Evolutionary conservation across 1,284 basidiomycete species (phyloP).

Genomic region (Pseudozyma flocculosa): DNA sequence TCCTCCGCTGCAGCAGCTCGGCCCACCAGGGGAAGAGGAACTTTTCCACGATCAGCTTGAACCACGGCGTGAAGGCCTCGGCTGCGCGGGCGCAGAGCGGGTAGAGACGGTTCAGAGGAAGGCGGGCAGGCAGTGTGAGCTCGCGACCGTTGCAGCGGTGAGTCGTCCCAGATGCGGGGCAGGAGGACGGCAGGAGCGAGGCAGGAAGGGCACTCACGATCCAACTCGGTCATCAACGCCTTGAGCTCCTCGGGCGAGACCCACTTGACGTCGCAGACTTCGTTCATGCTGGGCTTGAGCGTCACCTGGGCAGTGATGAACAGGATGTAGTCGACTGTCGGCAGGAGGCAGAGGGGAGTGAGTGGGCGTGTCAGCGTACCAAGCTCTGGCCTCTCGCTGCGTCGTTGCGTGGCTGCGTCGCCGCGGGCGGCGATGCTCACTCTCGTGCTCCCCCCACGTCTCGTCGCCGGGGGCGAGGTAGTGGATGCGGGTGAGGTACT

Average conservation of each 20-base stretch:
- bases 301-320: constrained; percentile 88
- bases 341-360: neutral
- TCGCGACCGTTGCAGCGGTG: too few species aligned
- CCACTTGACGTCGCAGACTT: constrained; percentile 88
- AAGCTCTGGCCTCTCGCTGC: too few species aligned
- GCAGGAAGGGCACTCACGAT: constrained; percentile 32
- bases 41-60: constrained; percentile 94
- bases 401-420: too few species aligned
- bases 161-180: too few species aligned
- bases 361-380: too few species aligned
- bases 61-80: constrained; percentile 96
- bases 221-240: constrained; percentile 79
- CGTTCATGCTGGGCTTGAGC: constrained; percentile 82
- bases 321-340: constrained; percentile 91
- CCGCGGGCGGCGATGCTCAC: too few species aligned
- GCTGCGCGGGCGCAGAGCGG: constrained; percentile 63
- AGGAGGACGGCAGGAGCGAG: neutral
- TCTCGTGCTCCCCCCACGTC: constrained; percentile 98
- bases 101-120: too few species aligned
- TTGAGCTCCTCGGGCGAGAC: constrained; percentile 86
- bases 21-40: constrained; percentile 99
- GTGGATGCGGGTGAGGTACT: constrained; percentile 94
- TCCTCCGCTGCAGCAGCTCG: constrained; percentile 68
- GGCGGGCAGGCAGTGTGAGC: too few species aligned
- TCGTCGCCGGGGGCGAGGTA: constrained; percentile 87